A percentile compares a stretch with the other conserved stretches of the same genome.
Evolutionary conservation across 1,284 basidiomycete species (phyloP).

Genomic region (Xerocomus minutiporus): DNA sequence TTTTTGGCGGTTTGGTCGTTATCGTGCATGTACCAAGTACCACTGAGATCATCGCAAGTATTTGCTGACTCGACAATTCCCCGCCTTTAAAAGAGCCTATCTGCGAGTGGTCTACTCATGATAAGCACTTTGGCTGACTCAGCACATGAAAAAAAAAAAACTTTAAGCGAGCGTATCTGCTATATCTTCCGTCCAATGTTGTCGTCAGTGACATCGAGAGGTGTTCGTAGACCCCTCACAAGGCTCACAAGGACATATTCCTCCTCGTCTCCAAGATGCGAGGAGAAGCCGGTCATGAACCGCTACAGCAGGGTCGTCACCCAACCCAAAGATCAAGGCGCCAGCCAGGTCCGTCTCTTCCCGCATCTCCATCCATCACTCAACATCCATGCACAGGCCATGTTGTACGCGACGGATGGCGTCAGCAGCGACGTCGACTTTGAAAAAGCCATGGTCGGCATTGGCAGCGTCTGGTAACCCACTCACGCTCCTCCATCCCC

Average conservation of each 20-base stretch:
- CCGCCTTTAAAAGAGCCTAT: no score
- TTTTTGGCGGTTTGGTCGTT: no score
- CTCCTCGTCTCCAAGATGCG: slow-evolving; percentile 38
- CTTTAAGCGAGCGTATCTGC: no score
- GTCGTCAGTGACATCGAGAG: slow-evolving; percentile 17
- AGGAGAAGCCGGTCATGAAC: slow-evolving; percentile 65
- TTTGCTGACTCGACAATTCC: no score
- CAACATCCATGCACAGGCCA: slow-evolving; percentile 55
- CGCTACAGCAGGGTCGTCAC: slow-evolving; percentile 81
- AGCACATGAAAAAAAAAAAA: slow-evolving; percentile 9
- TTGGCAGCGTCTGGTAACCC: slow-evolving; percentile 88
- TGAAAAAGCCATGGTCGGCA: slow-evolving; percentile 92
- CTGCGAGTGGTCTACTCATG: no score
- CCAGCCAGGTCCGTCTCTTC: slow-evolving; percentile 67
- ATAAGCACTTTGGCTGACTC: slow-evolving; percentile 15
- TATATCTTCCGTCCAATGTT: slow-evolving; percentile 17
- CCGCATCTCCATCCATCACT: neutral
- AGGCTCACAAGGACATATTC: slow-evolving; percentile 38
- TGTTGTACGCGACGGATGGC: slow-evolving; percentile 95
- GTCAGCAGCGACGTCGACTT: slow-evolving; percentile 77
- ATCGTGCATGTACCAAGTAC: no score
- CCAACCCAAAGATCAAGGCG: slow-evolving; percentile 88
- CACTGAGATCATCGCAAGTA: no score
- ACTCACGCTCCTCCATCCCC: slow-evolving; percentile 7
- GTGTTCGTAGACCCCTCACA: slow-evolving; percentile 14